A percentile compares a stretch with the other conserved stretches of the same genome.
These are phyloP conservation scores for Epichloe sp. DNA, from an alignment of 2,329 filamentous ascomycete species.

Conservation along the genomic window DNA sequence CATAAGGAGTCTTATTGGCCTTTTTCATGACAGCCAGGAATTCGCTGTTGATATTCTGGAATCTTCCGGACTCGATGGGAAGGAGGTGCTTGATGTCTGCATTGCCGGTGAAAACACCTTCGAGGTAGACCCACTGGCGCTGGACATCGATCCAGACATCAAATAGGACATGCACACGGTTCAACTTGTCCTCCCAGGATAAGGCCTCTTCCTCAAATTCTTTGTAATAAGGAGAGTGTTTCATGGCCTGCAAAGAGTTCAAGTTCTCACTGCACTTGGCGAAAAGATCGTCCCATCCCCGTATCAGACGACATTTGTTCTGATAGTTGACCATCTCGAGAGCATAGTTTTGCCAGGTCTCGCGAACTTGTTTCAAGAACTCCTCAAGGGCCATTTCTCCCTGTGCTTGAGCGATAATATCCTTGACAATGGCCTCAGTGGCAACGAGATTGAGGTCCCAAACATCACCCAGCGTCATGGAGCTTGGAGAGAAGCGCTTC, in stretches of 20 bases:
- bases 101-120: conserved; percentile 97
- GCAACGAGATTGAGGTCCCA: conserved; percentile 91
- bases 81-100: conserved; percentile 97
- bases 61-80: conserved; percentile 89
- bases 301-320: conserved; percentile 93
- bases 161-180: conserved; percentile 91
- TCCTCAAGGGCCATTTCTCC: conserved; percentile 98
- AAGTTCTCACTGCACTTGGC: conserved; percentile 97
- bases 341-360: conserved; percentile 92
- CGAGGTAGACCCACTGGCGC: conserved; percentile 97
- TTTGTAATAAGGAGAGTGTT: conserved; percentile 97
- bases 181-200: conserved; percentile 95
- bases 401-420: conserved; percentile 90
- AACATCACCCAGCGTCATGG: conserved; percentile 94
- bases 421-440: conserved; percentile 76
- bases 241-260: conserved; percentile 96
- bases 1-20: conserved; percentile 89
- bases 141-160: conserved; percentile 99
- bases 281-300: conserved; percentile 95
- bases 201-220: conserved; percentile 97
- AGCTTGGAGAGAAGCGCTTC: conserved; percentile 85
- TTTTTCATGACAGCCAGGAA: conserved; percentile 99
- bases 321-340: conserved; percentile 95
- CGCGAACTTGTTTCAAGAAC: conserved; percentile 89
- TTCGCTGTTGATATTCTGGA: conserved; percentile 98